Percentiles rank a stretch among this genome's conserved stretches.
These are phyloP conservation scores for Puccinia polysora DNA, from an alignment of 1,284 basidiomycete species.

Conservation along the genomic window DNA sequence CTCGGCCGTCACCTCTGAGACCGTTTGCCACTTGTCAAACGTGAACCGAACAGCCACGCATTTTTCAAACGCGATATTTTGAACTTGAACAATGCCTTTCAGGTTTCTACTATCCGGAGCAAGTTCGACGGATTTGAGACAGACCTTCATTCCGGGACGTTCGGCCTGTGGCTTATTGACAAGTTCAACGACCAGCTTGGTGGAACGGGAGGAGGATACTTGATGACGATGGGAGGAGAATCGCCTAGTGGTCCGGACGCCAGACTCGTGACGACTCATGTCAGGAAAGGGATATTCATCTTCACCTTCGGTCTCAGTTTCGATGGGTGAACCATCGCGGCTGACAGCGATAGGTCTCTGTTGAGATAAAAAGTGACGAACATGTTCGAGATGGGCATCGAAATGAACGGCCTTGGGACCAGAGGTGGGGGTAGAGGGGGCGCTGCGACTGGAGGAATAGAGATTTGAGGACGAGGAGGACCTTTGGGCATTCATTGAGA, in stretches of 20 bases:
- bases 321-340: conserved; percentile 79
- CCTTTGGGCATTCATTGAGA: no score
- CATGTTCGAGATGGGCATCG: conserved; percentile 62
- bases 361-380: conserved; percentile 86
- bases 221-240: not conserved
- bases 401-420: conserved; percentile 82
- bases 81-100: conserved; percentile 56
- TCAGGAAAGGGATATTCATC: conserved; percentile 49
- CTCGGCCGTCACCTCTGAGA: conserved; percentile 56
- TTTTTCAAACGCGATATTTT: conserved; percentile 59
- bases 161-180: not conserved
- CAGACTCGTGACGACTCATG: not conserved
- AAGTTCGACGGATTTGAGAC: conserved; percentile 11
- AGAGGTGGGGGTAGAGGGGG: conserved; percentile 64
- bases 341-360: conserved; percentile 90
- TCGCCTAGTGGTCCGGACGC: not conserved
- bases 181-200: conserved; percentile 21
- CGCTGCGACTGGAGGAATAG: conserved; percentile 48
- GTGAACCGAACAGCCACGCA: conserved; percentile 59
- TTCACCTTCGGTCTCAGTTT: conserved; percentile 65
- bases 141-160: not conserved
- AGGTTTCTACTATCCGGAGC: conserved; percentile 45
- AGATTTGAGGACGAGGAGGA: conserved; percentile 15
- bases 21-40: conserved; percentile 60
- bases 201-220: not conserved